Evolutionary conservation across 345 rosid genomes (phyloP).

Genomic region (Lumnitzera racemosa): DNA sequence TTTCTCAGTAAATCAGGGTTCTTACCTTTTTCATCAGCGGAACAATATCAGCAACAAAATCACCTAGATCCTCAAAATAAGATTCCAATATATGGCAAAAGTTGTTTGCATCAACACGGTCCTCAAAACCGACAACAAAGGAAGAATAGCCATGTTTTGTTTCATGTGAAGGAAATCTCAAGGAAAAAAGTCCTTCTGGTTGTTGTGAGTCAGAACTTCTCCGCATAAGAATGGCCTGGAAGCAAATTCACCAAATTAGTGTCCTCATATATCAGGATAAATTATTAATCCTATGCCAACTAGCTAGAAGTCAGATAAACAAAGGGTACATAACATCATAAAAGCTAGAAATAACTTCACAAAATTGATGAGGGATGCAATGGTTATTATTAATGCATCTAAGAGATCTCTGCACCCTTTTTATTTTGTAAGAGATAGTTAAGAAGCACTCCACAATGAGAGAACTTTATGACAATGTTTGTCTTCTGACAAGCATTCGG

Average conservation of each 20-base stretch:
- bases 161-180: conserved; percentile 23
- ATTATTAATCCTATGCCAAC: neutral
- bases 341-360: too few species aligned
- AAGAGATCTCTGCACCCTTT: too few species aligned
- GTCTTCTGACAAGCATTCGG: too few species aligned
- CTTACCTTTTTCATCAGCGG: conserved; percentile 56
- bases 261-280: neutral
- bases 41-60: conserved; percentile 52
- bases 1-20: neutral
- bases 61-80: conserved; percentile 58
- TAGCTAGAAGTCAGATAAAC: too few species aligned
- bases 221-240: conserved; percentile 62
- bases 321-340: too few species aligned
- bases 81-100: conserved; percentile 64
- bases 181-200: conserved; percentile 43
- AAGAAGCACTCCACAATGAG: too few species aligned
- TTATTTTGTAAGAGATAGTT: too few species aligned
- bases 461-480: too few species aligned
- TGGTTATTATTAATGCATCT: too few species aligned
- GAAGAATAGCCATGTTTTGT: conserved; percentile 22
- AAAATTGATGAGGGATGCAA: too few species aligned
- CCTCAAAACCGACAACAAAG: conserved; percentile 62
- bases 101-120: conserved; percentile 69
- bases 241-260: neutral
- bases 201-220: conserved; percentile 43